Evolutionary conservation across 2,329 filamentous ascomycete genomes (phyloP).

Genomic region (Stachybotrys echinatus): DNA sequence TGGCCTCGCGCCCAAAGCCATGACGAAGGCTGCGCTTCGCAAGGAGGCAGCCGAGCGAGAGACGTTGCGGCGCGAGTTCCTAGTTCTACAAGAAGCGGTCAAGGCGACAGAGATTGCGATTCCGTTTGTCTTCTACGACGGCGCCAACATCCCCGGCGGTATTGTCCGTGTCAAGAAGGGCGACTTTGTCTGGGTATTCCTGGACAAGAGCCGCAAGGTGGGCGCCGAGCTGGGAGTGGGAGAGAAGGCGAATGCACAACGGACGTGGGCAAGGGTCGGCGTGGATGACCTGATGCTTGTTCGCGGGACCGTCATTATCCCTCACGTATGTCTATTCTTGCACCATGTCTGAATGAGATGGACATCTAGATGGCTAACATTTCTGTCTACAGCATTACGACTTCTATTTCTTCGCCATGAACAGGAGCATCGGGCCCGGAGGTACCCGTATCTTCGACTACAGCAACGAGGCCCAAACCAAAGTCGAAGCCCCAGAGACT

Average conservation of each 20-base stretch:
- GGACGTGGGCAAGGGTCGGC: conserved; percentile 87
- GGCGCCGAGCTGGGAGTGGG: conserved; percentile 78
- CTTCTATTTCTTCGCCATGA: conserved; percentile 94
- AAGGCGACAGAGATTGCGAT: conserved; percentile 86
- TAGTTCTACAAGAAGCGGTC: conserved; percentile 76
- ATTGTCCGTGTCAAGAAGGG: conserved; percentile 86
- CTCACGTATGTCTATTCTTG: conserved; percentile 64
- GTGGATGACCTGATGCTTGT: conserved; percentile 96
- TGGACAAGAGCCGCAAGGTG: conserved; percentile 87
- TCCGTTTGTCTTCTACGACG: conserved; percentile 96
- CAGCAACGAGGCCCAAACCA: conserved; percentile 41
- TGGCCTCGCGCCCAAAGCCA: conserved; percentile 59
- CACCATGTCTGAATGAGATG: background rate
- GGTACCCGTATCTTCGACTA: conserved; percentile 75
- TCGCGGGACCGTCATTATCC: conserved; percentile 83
- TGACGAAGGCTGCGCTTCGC: conserved; percentile 68
- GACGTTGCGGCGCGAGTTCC: conserved; percentile 74
- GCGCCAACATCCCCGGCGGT: conserved; percentile 81
- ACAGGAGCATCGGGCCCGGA: conserved; percentile 71
- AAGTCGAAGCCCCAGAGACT: background rate
- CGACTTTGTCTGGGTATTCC: conserved; percentile 85
- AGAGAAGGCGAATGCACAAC: conserved; percentile 58
- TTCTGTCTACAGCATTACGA: conserved; percentile 72
- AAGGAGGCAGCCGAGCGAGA: conserved; percentile 77
- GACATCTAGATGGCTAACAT: conserved; percentile 9